phyloP scores from a whole-genome alignment of 768 basidiomycete species.

The Clavulina sp. region DNA sequence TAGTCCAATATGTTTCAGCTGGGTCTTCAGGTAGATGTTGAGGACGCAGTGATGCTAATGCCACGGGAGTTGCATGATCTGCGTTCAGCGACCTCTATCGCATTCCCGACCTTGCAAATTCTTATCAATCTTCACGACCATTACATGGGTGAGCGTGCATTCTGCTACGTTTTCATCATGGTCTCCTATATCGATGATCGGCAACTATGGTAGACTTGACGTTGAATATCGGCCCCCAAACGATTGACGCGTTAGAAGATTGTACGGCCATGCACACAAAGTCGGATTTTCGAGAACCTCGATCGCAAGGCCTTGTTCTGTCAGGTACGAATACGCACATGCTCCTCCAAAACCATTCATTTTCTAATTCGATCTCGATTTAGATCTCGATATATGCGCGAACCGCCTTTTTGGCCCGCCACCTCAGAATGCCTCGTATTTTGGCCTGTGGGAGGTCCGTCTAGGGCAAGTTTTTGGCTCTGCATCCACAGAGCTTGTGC shows the following conservation, averaged over 20 bases:
- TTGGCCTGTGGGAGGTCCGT: conserved; percentile 87
- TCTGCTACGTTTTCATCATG: neutral
- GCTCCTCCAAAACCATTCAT: too few relatives aligned
- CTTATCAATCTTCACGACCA: conserved; percentile 68
- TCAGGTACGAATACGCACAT: too few relatives aligned
- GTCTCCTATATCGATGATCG: neutral
- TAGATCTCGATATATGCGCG: conserved; percentile 63
- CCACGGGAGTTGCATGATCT: conserved; percentile 30
- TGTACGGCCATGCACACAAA: conserved; percentile 14
- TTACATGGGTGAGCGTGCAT: conserved; percentile 52
- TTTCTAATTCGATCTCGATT: too few relatives aligned
- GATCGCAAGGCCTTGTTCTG: too few relatives aligned
- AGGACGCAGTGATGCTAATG: conserved; percentile 37
- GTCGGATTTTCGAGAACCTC: too few relatives aligned
- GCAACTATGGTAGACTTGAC: conserved; percentile 43
- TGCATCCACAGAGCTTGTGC: conserved; percentile 36
- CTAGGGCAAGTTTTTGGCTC: conserved; percentile 44
- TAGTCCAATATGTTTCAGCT: conserved; percentile 77
- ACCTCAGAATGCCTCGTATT: conserved; percentile 67
- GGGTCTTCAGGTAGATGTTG: conserved; percentile 35
- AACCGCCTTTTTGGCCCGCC: conserved; percentile 81
- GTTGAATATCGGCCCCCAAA: conserved; percentile 48
- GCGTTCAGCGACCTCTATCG: conserved; percentile 27
- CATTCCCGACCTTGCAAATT: conserved; percentile 52
- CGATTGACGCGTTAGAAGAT: conserved; percentile 31